Evolutionary conservation across 768 basidiomycete species (phyloP), one percentile per base, ranked within the genome.

Genomic region (Porphyrellus cyaneotinctus): DNA sequence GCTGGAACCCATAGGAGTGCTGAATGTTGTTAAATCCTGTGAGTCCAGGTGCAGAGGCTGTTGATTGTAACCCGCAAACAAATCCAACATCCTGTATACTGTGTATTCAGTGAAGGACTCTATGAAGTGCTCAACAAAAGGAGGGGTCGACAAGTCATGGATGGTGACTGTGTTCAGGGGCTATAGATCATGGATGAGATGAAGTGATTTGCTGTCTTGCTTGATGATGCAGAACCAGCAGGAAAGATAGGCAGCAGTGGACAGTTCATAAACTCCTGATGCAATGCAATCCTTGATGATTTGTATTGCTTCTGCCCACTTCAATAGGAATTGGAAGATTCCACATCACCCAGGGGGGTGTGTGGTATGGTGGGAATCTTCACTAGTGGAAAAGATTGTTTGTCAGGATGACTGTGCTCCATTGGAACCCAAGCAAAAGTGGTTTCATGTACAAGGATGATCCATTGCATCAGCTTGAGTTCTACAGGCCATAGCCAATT

Each of bases 241-340:
- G 8, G 39, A 55, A 0, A 10, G 15, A 14, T 43, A 56, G 0
- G 43, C 2, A 0, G 30, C 7, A 1, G 33, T 24, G 0, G 33
- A 56, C 0, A 62, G 70, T 52, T 80, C 70, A 43, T 75, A 78
- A 0, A 76, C 70, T 1, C 77, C 71, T 0, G 71, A 61, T 0
- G 50, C 54, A 11, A 77, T 66, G 45, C 74, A 74, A 20, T 20
- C 54, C 15, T 68, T 66, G 17, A 76, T 64, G 1, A 75, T 56
- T 2, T 61, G 47, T 12, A 59, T 49, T 0, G 47, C 4, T 0
- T 28, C 22, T 6, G 4, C 8, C 37, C 37, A 38, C 37, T 20
- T 38, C n/a, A 20, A 7, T 8, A 10, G 35, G 38, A 23, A 41
- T 10, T 13, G 20, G 38, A 24, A 41, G 9, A 6, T 41, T 41